These are phyloP conservation scores for Scheffersomyces stambukii DNA, from an alignment of 1,139 yeast genomes.

Conservation along the genomic window DNA sequence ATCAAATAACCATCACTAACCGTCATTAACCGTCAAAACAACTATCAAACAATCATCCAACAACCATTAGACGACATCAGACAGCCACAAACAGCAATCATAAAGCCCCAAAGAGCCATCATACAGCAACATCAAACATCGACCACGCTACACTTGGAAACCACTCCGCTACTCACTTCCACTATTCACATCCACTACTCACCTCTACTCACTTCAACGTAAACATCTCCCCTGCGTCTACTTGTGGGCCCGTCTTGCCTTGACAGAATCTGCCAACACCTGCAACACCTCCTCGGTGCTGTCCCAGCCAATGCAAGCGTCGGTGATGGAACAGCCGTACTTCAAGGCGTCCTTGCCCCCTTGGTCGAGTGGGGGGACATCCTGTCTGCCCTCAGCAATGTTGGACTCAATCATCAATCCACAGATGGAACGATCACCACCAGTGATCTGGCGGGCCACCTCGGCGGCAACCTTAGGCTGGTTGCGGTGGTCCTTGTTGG, in stretches of 20 bases:
- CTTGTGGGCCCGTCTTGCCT: constrained; percentile 56
- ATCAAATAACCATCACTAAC: no score
- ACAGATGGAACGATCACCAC: constrained; percentile 73
- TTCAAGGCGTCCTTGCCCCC: constrained; percentile 64
- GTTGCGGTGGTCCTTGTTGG: constrained; percentile 87
- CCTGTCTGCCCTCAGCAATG: constrained; percentile 89
- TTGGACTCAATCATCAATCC: constrained; percentile 97
- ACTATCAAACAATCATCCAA: no score
- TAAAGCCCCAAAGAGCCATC: no score
- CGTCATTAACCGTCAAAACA: no score
- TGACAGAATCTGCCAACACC: constrained; percentile 77
- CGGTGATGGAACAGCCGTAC: constrained; percentile 96
- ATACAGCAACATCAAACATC: no score
- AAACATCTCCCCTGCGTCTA: constrained; percentile 1
- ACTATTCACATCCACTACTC: no score
- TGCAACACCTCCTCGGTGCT: constrained; percentile 77
- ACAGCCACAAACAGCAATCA: no score
- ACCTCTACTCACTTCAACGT: not conserved
- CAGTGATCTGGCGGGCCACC: constrained; percentile 77
- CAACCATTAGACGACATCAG: no score
- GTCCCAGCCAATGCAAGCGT: constrained; percentile 94
- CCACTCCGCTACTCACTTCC: no score
- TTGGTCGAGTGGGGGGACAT: constrained; percentile 58
- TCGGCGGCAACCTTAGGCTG: constrained; percentile 83
- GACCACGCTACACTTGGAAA: no score